Evolutionary conservation across 192 early-diverging fungal species (phyloP).

Genomic region (Coemansia pectinata): DNA sequence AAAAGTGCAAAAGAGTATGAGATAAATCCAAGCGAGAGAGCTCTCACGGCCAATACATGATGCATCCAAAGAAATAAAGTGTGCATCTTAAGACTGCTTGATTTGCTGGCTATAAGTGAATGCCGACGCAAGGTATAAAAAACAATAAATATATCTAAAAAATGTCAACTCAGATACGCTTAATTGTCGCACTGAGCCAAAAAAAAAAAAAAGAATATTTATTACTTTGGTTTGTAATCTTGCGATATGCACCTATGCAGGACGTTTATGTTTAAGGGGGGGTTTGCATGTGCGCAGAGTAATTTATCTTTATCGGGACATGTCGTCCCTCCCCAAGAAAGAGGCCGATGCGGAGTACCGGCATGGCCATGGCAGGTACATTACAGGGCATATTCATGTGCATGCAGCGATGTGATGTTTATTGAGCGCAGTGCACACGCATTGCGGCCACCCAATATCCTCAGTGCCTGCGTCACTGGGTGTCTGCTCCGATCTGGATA

Average conservation of each 20-base stretch:
- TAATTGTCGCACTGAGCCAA: neutral
- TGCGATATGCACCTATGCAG: neutral
- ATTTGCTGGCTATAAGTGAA: neutral
- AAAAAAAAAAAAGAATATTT: neutral
- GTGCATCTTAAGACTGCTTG: neutral
- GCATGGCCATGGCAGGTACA: neutral
- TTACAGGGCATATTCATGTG: neutral
- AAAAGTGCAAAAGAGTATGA: neutral
- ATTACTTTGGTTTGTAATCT: neutral
- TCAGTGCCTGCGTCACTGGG: neutral
- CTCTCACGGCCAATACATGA: neutral
- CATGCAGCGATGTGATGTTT: neutral
- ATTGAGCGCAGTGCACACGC: neutral
- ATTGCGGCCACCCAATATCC: neutral
- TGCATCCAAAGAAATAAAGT: neutral
- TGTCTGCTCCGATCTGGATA: neutral
- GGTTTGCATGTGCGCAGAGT: neutral
- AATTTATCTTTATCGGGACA: neutral
- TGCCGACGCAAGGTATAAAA: slow-evolving; percentile 1
- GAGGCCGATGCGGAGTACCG: slow-evolving; percentile 2
- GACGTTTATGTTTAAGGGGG: neutral
- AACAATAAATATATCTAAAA: neutral
- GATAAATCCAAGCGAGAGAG: neutral
- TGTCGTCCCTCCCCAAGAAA: neutral
- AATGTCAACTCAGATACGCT: neutral